Evolutionary conservation across 208 protist species (phyloP).

Genomic region (Crithidia brevicula): DNA sequence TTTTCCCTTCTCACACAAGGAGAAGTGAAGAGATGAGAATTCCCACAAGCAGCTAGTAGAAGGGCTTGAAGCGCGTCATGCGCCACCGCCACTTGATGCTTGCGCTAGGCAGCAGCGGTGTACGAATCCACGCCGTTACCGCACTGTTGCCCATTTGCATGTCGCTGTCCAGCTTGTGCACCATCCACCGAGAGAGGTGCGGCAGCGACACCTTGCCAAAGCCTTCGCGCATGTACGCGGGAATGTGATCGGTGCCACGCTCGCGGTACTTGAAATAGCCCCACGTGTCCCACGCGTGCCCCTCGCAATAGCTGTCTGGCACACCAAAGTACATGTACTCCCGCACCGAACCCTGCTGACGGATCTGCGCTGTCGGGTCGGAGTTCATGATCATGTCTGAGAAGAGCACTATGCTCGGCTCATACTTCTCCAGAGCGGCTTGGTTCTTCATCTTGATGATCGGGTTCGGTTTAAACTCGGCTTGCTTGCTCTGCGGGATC

Average conservation of each 20-base stretch:
- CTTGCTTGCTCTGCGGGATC: slow-evolving; percentile 83
- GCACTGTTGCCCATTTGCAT: slow-evolving; percentile 82
- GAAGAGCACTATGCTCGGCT: slow-evolving; percentile 82
- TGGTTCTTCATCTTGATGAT: slow-evolving; percentile 85
- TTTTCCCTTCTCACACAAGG: not conserved
- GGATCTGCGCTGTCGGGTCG: slow-evolving; percentile 75
- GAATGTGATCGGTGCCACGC: slow-evolving; percentile 57
- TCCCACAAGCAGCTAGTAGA: slow-evolving; percentile 53
- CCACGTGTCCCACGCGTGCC: slow-evolving; percentile 86
- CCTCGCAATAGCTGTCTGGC: slow-evolving; percentile 85
- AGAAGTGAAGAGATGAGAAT: not conserved
- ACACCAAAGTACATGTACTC: slow-evolving; percentile 90
- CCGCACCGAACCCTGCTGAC: slow-evolving; percentile 77
- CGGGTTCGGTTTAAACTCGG: slow-evolving; percentile 81
- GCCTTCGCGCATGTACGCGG: slow-evolving; percentile 77
- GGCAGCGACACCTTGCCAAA: slow-evolving; percentile 72
- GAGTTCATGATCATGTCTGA: slow-evolving; percentile 87
- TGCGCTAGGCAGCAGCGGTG: slow-evolving; percentile 55
- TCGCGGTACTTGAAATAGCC: slow-evolving; percentile 81
- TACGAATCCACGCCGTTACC: slow-evolving; percentile 77
- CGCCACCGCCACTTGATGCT: slow-evolving; percentile 53
- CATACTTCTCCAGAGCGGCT: slow-evolving; percentile 85
- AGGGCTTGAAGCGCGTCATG: slow-evolving; percentile 66
- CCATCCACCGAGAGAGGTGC: slow-evolving; percentile 83
- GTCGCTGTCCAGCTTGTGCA: slow-evolving; percentile 82